Evolutionary conservation across 306 rosid species (phyloP), one percentile per base, ranked within the genome.

Genomic region (Acmispon strigosus): DNA sequence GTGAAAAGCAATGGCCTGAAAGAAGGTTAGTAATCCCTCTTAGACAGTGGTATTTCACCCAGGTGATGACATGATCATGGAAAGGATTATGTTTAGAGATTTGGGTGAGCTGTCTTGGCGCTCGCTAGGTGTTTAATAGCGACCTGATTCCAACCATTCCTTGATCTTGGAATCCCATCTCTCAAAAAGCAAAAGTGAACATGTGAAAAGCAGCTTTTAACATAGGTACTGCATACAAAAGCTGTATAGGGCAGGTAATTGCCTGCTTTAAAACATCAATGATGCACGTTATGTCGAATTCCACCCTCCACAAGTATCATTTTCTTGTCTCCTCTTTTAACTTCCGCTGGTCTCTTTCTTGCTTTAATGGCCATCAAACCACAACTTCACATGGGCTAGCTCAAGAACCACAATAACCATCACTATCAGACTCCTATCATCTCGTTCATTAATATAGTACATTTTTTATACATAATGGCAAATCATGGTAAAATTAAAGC

Each of bases 141-240:
- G 76, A 72, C 78, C 19, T 48, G 16, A 54, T 45, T 66, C 60
- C 66, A 76, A 76, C 68, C 74, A 63, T 55, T 57, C 58, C 68
- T 54, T 49, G 81, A 78, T 77, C 47, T 50, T 68, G 69, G 57
- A 78, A 76, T 65, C 76, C 72, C 74, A 76, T 37, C 72, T 63
- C 66, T 59, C 58, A 80, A 78, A 87, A 89, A 78, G 85, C 66
- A 78, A 83, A 86, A 76, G 70, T 57, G 18, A 80, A 65, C 94
- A 87, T 82, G 96, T 83, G 90, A 70, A 78, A 73, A 52, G 73
- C 82, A 83, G 89, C 92, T 82, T 82, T 89, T 86, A 74, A 80
- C 82, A 69, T 69, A 69, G 80, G 81, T 32, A 62, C 72, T 75
- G 71, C 62, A 59, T 73, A 80, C 62, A 84, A 72, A 75, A 81